phyloP scores from a whole-genome alignment of 2,329 filamentous ascomycete species.

The Cryphonectria naterciae region DNA sequence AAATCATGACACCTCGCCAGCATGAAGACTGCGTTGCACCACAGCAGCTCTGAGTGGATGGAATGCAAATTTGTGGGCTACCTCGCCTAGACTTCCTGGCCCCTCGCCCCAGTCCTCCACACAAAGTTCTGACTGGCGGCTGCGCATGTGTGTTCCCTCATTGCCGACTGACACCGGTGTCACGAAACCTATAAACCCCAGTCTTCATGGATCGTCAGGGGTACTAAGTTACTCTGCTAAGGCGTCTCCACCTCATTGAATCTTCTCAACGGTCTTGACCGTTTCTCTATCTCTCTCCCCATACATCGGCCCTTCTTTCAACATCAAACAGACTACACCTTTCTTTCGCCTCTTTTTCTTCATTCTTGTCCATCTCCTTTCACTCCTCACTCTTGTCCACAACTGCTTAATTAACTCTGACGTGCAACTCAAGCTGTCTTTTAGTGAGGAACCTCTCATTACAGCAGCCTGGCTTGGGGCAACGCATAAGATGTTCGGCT shows the following conservation, averaged over 20 bases:
- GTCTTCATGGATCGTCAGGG: not conserved
- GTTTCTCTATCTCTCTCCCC: too few relatives aligned
- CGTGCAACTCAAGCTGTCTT: constrained; percentile 43
- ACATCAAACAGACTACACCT: not conserved
- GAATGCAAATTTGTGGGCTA: not conserved
- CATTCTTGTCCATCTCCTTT: not conserved
- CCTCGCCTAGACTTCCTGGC: not conserved
- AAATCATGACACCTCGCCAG: not conserved
- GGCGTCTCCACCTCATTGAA: not conserved
- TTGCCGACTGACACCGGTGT: not conserved
- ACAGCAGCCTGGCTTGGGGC: constrained; percentile 44
- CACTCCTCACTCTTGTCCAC: not conserved
- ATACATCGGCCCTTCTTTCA: not conserved
- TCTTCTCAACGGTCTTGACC: too few relatives aligned
- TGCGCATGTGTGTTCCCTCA: not conserved
- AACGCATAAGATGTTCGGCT: constrained; percentile 47
- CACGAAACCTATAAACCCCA: not conserved
- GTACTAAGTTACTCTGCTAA: not conserved
- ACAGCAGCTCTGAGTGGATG: not conserved
- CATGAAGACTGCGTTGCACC: not conserved
- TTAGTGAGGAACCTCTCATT: constrained; percentile 42
- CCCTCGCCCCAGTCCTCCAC: not conserved
- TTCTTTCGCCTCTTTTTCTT: not conserved
- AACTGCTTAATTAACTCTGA: constrained; percentile 30
- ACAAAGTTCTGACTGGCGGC: not conserved